Evolutionary conservation across 805 yeast genomes (phyloP), one percentile per base, ranked within the genome.

Genomic region (Lachancea dasiensis): DNA sequence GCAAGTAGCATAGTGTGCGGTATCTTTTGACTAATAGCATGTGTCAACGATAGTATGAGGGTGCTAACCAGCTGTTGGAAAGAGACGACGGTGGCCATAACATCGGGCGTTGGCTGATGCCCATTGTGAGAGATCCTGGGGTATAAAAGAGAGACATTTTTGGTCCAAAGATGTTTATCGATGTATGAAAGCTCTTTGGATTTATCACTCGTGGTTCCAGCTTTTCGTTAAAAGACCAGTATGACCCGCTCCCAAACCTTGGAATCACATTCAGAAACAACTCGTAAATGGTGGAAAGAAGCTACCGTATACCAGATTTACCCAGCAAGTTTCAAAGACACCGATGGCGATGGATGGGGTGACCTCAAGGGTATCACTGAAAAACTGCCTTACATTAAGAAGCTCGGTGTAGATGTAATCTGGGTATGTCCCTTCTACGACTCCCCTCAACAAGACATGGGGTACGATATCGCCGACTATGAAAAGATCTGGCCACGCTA

Each of bases 401-500:
- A 53, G 16, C 57, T 75, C 22, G 78, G 78, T 2, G 63, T 64
- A 11, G 77, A 72, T 40, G 68, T 70, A 11, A 59, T 76, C 27
- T 76, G 81, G 81, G 53, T 75, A 38, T 70, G 73, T 18, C 81
- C 81, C 16, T 70, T 72, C 63, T 74, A 65, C 57, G 76, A 71
- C 44, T 70, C 77, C 3, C 81, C 81, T 5, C 75, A 72, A 52
- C 72, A 68, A 36, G 81, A 75, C 52, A 75, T 75, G 80, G 81
- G 81, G 3, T 76, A 75, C 51, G 81, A 76, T 48, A 72, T 76
- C 49, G 57, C 72, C 14, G 69, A 76, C 56, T 76, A 76, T 58
- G 67, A 72, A 52, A 65, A 27, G 17, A 67, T 76, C 27, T 68
- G 74, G 53, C 69, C 72, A 11, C 62, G 63, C 42, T 75, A 72